These are phyloP conservation scores for Ophiostoma himal-ulmi DNA, from an alignment of 2,329 filamentous ascomycete genomes.

Conservation along the genomic window DNA sequence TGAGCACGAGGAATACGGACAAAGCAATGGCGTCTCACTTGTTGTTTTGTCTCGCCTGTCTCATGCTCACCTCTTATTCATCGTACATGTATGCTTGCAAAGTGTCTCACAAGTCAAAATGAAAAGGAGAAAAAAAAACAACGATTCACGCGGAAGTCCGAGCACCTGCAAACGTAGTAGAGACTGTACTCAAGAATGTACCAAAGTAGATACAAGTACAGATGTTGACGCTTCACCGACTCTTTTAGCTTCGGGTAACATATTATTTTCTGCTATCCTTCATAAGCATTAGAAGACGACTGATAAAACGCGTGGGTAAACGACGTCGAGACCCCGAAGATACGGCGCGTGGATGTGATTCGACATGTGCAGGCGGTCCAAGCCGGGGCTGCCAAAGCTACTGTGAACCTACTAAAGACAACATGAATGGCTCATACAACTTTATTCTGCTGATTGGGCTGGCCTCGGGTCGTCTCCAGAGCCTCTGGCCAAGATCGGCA, in stretches of 20 bases:
- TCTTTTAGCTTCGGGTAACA: background rate
- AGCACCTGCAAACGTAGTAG: background rate
- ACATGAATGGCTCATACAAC: background rate
- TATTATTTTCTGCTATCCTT: background rate
- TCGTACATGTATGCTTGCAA: background rate
- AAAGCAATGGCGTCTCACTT: background rate
- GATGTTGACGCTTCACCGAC: background rate
- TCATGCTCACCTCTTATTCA: background rate
- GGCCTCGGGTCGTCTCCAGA: background rate
- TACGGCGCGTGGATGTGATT: background rate
- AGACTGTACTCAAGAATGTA: background rate
- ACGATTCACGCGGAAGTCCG: conserved; percentile 1
- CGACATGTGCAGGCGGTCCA: background rate
- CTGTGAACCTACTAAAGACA: background rate
- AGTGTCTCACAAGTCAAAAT: background rate
- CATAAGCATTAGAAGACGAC: too few relatives aligned
- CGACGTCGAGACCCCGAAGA: background rate
- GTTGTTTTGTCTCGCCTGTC: background rate
- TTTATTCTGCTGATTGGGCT: background rate
- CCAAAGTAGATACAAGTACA: background rate
- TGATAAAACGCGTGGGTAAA: background rate
- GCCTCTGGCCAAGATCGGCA: background rate
- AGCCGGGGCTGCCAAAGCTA: too few relatives aligned
- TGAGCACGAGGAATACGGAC: background rate
- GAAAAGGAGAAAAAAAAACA: too few relatives aligned